phyloP scores from a whole-genome alignment of 2,329 filamentous ascomycete species.

The Aplosporella prunicola region DNA sequence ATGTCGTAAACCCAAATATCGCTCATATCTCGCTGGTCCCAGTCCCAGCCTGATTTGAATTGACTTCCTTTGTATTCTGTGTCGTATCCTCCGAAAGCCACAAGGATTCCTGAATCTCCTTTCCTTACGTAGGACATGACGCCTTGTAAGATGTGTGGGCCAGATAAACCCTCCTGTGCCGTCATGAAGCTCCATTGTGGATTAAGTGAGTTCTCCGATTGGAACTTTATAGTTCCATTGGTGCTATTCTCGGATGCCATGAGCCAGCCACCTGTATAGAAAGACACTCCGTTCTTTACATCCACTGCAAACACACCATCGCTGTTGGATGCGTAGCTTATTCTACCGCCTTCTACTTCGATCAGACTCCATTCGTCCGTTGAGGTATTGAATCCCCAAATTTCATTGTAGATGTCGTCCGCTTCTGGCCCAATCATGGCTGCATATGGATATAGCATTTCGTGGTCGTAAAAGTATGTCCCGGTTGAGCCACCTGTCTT shows the following conservation, averaged over 20 bases:
- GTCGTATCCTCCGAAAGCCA: not conserved
- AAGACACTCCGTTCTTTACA: not conserved
- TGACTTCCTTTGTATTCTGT: not conserved
- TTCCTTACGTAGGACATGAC: not conserved
- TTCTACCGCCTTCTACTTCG: not conserved
- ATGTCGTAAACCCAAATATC: not conserved
- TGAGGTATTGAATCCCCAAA: not conserved
- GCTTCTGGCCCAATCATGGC: not conserved
- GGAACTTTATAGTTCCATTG: not conserved
- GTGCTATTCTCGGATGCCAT: not conserved
- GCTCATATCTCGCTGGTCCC: not conserved
- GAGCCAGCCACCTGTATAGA: not conserved
- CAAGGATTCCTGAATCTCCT: not conserved
- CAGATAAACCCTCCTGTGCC: not conserved
- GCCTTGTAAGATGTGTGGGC: not conserved
- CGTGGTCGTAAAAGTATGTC: not conserved
- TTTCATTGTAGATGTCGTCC: not conserved
- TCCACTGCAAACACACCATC: not conserved
- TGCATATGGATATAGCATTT: not conserved
- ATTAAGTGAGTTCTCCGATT: not conserved
- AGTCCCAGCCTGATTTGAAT: too few species aligned
- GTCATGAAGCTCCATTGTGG: not conserved
- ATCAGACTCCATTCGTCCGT: not conserved
- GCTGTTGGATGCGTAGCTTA: not conserved
- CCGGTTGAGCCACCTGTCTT: not conserved